A percentile compares a stretch with the other conserved stretches of the same genome.
Conservation (phyloP, 768 basidiomycete species). For the Neoboletus brunneissimus region DNA sequence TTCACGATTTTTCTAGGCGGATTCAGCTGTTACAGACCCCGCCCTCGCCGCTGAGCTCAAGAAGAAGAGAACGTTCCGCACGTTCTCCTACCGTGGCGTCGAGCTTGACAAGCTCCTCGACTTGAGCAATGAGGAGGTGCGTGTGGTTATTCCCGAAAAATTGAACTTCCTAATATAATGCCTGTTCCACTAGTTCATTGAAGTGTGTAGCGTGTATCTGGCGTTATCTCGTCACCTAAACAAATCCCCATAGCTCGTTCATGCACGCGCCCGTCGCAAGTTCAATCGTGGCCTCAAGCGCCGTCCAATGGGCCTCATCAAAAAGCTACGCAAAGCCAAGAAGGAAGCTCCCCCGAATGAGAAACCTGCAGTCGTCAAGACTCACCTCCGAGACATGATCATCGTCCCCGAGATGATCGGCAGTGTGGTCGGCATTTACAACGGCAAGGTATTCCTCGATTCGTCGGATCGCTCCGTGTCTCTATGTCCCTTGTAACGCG, state of each 20-base stretch:
- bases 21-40: conserved; percentile 84
- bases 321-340: conserved; percentile 99
- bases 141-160: conserved; percentile 21
- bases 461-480: neutral
- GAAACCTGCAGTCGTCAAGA: conserved; percentile 98
- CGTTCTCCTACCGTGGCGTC: conserved; percentile 97
- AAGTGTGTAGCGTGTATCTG: conserved; percentile 49
- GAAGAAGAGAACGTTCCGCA: conserved; percentile 98
- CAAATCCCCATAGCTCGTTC: conserved; percentile 70
- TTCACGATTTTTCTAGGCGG: conserved; percentile 52
- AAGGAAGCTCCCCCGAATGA: conserved; percentile 99
- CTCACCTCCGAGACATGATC: conserved; percentile 99
- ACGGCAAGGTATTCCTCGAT: conserved; percentile 71
- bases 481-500: neutral
- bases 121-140: conserved; percentile 90
- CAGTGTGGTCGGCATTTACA: conserved; percentile 96
- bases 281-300: conserved; percentile 99
- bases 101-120: conserved; percentile 99
- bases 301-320: conserved; percentile 97
- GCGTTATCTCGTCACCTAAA: conserved; percentile 1
- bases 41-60: conserved; percentile 93
- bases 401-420: conserved; percentile 99
- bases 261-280: conserved; percentile 96
- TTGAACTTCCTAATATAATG: neutral
- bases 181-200: conserved; percentile 58